phyloP scores from a whole-genome alignment of 169 alveolate genomes.

The Eimeria tenella region DNA sequence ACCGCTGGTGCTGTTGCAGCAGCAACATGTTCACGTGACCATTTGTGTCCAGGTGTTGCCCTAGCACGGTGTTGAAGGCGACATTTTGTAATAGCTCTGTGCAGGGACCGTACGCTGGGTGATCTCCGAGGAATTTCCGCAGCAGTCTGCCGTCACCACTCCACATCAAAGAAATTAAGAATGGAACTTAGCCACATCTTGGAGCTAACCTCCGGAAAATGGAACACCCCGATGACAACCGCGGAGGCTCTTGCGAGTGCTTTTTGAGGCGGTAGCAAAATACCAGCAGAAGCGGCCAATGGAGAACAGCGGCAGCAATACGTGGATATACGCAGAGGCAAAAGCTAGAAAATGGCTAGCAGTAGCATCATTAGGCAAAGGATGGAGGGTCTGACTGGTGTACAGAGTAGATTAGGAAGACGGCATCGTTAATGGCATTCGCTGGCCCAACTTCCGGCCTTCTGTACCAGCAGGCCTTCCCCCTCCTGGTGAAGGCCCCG shows the following conservation, averaged over 20 bases:
- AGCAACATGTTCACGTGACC: conserved; percentile 22
- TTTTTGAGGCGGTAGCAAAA: not conserved
- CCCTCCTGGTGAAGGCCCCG: conserved; percentile 78
- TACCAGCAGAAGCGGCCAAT: not conserved
- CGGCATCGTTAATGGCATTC: conserved; percentile 79
- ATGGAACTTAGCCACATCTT: not conserved
- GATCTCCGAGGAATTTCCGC: conserved; percentile 43
- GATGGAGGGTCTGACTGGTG: conserved; percentile 58
- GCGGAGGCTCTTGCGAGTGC: not conserved
- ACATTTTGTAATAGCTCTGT: conserved; percentile 59
- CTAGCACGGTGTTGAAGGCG: conserved; percentile 78
- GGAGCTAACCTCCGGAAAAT: not conserved
- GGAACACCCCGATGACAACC: not conserved
- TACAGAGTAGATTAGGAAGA: conserved; percentile 62
- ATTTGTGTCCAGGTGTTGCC: conserved; percentile 83
- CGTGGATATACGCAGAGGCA: not conserved
- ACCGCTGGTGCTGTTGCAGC: conserved; percentile 34
- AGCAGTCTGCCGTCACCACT: conserved; percentile 59
- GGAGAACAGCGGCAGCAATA: not conserved
- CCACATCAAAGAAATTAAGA: not conserved
- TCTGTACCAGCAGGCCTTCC: conserved; percentile 79
- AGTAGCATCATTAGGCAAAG: not conserved
- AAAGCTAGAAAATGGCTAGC: not conserved
- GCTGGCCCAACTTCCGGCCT: conserved; percentile 70
- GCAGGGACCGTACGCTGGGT: conserved; percentile 40